phyloP scores from a whole-genome alignment of 1,139 yeast genomes.

The Geotrichum siamense region DNA sequence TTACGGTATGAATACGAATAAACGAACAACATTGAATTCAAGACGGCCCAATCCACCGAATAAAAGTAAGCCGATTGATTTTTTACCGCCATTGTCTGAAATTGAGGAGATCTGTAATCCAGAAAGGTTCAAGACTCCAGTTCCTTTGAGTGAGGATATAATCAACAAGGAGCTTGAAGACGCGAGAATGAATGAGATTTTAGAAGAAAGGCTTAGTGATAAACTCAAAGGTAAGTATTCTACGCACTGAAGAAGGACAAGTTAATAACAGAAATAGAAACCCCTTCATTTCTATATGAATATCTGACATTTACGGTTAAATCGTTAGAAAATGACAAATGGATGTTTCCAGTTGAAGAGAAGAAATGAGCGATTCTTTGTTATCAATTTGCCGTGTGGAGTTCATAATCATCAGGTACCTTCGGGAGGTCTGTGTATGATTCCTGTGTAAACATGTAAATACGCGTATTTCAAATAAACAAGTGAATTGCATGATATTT shows the following conservation, averaged over 20 bases:
- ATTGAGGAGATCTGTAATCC: constrained; percentile 13
- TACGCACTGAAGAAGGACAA: neutral
- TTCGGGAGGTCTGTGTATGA: no score
- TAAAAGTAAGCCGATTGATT: constrained; percentile 11
- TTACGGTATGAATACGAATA: constrained; percentile 2
- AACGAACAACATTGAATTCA: neutral
- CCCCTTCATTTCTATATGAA: constrained; percentile 1
- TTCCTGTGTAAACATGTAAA: no score
- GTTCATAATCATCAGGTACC: no score
- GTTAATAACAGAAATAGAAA: constrained; percentile 5
- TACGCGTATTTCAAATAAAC: no score
- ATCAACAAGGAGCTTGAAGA: constrained; percentile 1
- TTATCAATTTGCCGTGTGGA: no score
- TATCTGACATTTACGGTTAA: constrained; percentile 10
- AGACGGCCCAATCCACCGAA: neutral
- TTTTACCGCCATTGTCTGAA: constrained; percentile 9
- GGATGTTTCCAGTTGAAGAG: constrained; percentile 4
- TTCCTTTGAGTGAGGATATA: constrained; percentile 6
- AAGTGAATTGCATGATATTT: no score
- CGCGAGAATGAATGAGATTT: neutral
- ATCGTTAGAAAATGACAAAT: constrained; percentile 14
- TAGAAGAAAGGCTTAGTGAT: constrained; percentile 1
- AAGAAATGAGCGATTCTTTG: neutral
- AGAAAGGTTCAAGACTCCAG: constrained; percentile 9
- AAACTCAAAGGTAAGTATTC: constrained; percentile 3